Percentiles rank a stretch among this genome's conserved stretches.
phyloP scores from a whole-genome alignment of 1,284 basidiomycete species.

The Volvariella surrecta region DNA sequence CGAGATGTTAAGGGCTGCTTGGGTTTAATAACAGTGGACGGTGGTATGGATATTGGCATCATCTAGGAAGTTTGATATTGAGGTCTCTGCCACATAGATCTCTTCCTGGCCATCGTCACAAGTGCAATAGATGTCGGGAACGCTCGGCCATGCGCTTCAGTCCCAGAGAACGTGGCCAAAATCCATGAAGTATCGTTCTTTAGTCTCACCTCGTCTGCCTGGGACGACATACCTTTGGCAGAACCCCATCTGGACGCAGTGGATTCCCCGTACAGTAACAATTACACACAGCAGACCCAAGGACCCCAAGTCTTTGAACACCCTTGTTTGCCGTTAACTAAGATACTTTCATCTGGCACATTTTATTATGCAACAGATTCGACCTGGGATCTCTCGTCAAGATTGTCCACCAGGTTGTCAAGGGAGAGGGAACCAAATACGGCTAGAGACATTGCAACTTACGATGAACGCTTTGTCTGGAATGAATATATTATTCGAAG shows the following conservation, averaged over 20 bases:
- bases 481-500: slow-evolving; percentile 79
- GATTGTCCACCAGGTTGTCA: slow-evolving; percentile 61
- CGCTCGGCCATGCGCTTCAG: slow-evolving; percentile 51
- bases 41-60: slow-evolving; percentile 34
- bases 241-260: slow-evolving; percentile 43
- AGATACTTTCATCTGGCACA: slow-evolving; percentile 85
- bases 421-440: slow-evolving; percentile 31
- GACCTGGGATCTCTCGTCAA: slow-evolving; percentile 84
- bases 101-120: slow-evolving; percentile 73
- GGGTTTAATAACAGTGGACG: slow-evolving; percentile 65
- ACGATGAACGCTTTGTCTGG: slow-evolving; percentile 84
- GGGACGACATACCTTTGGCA: slow-evolving; percentile 57
- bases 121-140: slow-evolving; percentile 75
- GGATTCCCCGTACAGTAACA: slow-evolving; percentile 41
- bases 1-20: slow-evolving; percentile 75
- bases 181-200: slow-evolving; percentile 78
- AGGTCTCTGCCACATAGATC: slow-evolving; percentile 36
- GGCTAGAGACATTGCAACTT: slow-evolving; percentile 49
- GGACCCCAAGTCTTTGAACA: slow-evolving; percentile 66
- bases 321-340: slow-evolving; percentile 84
- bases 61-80: slow-evolving; percentile 4
- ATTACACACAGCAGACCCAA: slow-evolving; percentile 33
- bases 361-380: slow-evolving; percentile 89
- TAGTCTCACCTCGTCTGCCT: slow-evolving; percentile 58
- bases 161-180: slow-evolving; percentile 56